Evolutionary conservation across 331 rosid species (phyloP), one percentile per base, ranked within the genome.

Genomic region (Prunus yedoensis): DNA sequence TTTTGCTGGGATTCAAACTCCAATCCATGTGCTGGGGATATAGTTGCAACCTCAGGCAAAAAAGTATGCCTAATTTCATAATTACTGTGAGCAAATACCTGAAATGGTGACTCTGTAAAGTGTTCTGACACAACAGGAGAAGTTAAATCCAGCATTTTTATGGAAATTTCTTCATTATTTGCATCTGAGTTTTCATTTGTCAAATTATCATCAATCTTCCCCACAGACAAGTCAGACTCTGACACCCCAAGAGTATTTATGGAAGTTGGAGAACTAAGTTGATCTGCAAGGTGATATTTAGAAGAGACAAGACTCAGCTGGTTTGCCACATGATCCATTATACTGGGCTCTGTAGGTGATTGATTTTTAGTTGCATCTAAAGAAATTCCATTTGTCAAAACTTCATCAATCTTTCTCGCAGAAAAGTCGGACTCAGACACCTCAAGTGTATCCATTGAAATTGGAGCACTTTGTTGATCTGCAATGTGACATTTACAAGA

Each of bases 71-170:
- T 64, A 64, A 49, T 63, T 57, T 78, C 71, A 57, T 72, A 50
- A 71, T 54, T 35, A 43, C 35, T 77, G 56, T 74, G 85, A 78
- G 28, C 28, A 11, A 59, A 75, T 58, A 61, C 75, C 71, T 63
- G 57, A 23, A 70, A 23, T 10, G 82, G 67, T 74, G 84, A 67
- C 20, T 38, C 73, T 64, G 64, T 65, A 58, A 28, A 59, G 17
- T 81, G 68, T 66, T 89, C 87, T 67, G 72, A 50, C 65, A 76
- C 81, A 20, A 53, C 73, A 20, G 66, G 38, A 80, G 81, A 71
- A 59, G 32, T 60, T 69, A 60, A 66, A 51, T 78, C 75, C 74
- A 61, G 52, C 45, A 61, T 74, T 51, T 66, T 27, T 10, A 67
- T 12, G 66, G 71, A 25, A 66, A 68, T 61, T 54, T 82, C 83